Percentiles rank a stretch among this genome's conserved stretches.
phyloP scores from a whole-genome alignment of 768 basidiomycete genomes.

The Lactifluus subvellereus region DNA sequence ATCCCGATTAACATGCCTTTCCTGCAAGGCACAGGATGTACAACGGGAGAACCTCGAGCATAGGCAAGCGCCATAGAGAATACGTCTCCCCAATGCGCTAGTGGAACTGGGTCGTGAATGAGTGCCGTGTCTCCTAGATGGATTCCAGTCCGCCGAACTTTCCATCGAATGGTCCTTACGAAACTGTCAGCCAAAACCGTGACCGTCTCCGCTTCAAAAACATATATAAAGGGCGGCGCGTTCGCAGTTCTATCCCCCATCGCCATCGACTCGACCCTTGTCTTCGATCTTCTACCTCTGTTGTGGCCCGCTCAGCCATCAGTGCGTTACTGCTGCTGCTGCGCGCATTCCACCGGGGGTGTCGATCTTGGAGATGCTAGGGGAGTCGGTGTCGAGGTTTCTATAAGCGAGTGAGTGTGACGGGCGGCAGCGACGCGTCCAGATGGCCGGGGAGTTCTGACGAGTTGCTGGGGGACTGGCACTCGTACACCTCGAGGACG shows the following conservation, averaged over 20 bases:
- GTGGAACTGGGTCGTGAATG: too few relatives aligned
- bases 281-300: not conserved
- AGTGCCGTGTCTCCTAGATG: not conserved
- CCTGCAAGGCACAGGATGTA: not conserved
- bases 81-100: too few relatives aligned
- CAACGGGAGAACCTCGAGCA: not conserved
- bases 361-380: too few relatives aligned
- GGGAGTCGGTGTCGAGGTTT: not conserved
- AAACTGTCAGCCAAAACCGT: not conserved
- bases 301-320: too few relatives aligned
- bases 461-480: conserved; percentile 14
- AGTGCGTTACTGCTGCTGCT: too few relatives aligned
- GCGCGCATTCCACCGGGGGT: too few relatives aligned
- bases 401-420: not conserved
- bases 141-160: not conserved
- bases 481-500: conserved; percentile 17
- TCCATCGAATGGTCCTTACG: not conserved
- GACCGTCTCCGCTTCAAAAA: not conserved
- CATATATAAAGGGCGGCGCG: not conserved
- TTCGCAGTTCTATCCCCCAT: not conserved
- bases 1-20: too few relatives aligned
- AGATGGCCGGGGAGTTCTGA: conserved; percentile 20
- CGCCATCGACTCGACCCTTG: not conserved
- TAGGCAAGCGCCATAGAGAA: too few relatives aligned
- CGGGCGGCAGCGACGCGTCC: conserved; percentile 11